Base-by-base conservation (phyloP, 2,329 filamentous ascomycete genomes). In the Akanthomyces muscarius region DNA sequence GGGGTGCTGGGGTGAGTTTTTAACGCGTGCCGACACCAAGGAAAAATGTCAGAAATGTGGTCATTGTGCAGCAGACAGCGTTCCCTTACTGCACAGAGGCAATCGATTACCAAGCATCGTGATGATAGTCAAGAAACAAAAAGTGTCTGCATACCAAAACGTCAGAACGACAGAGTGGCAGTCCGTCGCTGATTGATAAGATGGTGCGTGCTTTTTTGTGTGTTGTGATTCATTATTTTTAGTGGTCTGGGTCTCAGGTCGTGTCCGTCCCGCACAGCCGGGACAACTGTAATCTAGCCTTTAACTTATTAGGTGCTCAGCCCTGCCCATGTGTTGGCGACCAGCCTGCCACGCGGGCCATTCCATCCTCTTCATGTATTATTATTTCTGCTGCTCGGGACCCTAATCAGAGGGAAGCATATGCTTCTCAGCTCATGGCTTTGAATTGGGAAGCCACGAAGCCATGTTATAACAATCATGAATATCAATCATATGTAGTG, bases 101-200 rank as follows among this genome's bases (percentile, higher is more conserved):
- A 48, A 41, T 48, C n/a, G 18, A 47, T 25, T 25, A 48, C 42
- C 13, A 47, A 36, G 25, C 55, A 38, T 30, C 38, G 28, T 28
- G 21, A 28, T 13, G 36, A 25, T 41, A 23, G 16, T 21, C 21
- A 48, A 23, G 25, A 21, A 25, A 3, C n/a, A 48, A 21, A 10
- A 25, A 6, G 23, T 48, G n/a, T n/a, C 8, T 11, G 18, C 18
- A 23, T 6, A 30, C 28, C 28, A 30, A 4, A 30, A 30, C 4
- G 28, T 30, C 28, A 14, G 11, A 33, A 5, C 25, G 10, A 45
- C 25, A 36, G 30, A 36, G 21, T 21, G 41, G 25, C 25, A 25
- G n/a, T 21, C 13, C n/a, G n/a, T 38, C 16, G 16, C 45, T 59
- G 56, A 59, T 59, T 59, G 56, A 59, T 59, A 59, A 59, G 56